Evolutionary conservation across 176 grass and related monocot species (phyloP).

Genomic region (Chrysopogon serrulatus): DNA sequence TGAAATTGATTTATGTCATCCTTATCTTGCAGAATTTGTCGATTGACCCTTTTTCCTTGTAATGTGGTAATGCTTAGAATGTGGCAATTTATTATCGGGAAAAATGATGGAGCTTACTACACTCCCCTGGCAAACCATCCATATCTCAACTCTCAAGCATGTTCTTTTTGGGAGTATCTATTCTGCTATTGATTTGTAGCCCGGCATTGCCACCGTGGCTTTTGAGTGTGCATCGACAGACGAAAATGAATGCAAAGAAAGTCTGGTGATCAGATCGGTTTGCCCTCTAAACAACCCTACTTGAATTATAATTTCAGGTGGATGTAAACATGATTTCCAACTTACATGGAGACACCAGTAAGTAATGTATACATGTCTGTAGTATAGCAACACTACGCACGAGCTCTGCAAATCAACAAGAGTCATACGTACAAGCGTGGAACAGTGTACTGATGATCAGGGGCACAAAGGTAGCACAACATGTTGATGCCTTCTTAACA

Average conservation of each 20-base stretch:
- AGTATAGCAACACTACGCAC: not conserved
- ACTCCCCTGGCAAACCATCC: not conserved
- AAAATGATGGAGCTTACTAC: too few species aligned
- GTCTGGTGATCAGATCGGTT: too few species aligned
- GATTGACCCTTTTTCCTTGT: not conserved
- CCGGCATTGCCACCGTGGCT: not conserved
- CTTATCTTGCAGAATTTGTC: not conserved
- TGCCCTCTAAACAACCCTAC: not conserved
- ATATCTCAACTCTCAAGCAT: not conserved
- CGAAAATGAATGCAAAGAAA: not conserved
- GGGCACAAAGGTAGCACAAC: not conserved
- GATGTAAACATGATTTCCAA: too few species aligned
- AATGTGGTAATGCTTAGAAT: too few species aligned
- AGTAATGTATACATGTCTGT: too few species aligned
- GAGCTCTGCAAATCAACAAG: not conserved
- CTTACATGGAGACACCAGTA: not conserved
- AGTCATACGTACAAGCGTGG: not conserved
- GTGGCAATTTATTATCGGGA: too few species aligned
- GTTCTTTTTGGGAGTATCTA: not conserved
- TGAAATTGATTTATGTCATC: slow-evolving; percentile 61
- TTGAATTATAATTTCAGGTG: not conserved
- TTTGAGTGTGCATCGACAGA: not conserved
- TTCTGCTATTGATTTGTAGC: not conserved
- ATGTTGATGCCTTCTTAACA: slow-evolving; percentile 20
- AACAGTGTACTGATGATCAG: not conserved